These are phyloP conservation scores for Ophiocordyceps camponoti-saundersi DNA, from an alignment of 2,329 filamentous ascomycete species.

Conservation along the genomic window DNA sequence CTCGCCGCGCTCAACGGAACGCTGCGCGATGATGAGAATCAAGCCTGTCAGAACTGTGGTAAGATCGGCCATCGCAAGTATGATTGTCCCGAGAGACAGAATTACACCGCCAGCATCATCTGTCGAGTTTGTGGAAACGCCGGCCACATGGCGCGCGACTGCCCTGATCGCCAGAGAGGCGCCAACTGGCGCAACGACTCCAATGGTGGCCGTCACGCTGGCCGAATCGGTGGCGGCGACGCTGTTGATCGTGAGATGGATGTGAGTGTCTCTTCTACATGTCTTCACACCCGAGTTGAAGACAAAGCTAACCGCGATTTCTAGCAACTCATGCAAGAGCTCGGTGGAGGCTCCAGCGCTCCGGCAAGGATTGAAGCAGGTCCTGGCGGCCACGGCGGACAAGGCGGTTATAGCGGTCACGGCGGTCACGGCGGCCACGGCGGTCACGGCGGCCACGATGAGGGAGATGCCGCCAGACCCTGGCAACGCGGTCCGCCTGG, in stretches of 20 bases:
- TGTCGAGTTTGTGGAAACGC: constrained; percentile 96
- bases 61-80: constrained; percentile 99
- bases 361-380: constrained; percentile 78
- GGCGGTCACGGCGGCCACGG: too few species aligned
- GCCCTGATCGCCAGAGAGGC: constrained; percentile 83
- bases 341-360: constrained; percentile 57
- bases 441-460: constrained; percentile 24
- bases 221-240: constrained; percentile 59
- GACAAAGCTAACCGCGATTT: constrained; percentile 19
- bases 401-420: neutral
- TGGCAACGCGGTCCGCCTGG: constrained; percentile 71
- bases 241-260: constrained; percentile 89
- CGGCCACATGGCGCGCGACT: constrained; percentile 95
- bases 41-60: constrained; percentile 97
- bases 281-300: constrained; percentile 1
- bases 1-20: constrained; percentile 97
- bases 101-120: constrained; percentile 98
- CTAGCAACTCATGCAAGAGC: constrained; percentile 93
- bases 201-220: constrained; percentile 33
- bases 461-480: constrained; percentile 48
- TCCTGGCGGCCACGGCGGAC: constrained; percentile 29
- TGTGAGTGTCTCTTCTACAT: constrained; percentile 33
- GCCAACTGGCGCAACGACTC: constrained; percentile 74
- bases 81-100: constrained; percentile 92
- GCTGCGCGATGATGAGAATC: constrained; percentile 95